Base-by-base conservation (phyloP, 441 rosid genomes). In the Isatis lusitanica region DNA sequence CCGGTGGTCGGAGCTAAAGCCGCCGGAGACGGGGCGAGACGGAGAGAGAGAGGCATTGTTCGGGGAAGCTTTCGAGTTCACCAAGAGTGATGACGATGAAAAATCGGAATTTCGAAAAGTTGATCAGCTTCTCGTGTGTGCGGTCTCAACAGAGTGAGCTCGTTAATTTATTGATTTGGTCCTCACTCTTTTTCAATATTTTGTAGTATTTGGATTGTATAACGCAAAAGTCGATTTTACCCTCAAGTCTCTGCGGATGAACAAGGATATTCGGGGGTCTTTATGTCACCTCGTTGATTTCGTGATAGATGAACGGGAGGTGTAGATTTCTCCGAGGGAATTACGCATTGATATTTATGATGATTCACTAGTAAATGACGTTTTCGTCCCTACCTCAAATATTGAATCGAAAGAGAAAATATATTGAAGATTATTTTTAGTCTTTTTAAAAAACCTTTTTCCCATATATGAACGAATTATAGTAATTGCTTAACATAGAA, bases 41-140 rank as follows among this genome's bases (percentile, higher is more conserved):
- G 80, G 39, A 77, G 69, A 26, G 80, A 77, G 15, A 77, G 76
- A 77, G 76, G 77, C 80, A 77, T 71, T 60, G 39, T 61, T 10
- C 6, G 5, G 9, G 16, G 47, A 42, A 24, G 5, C 7, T 24
- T 51, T 24, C 11, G 71, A 38, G 31, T 15, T 60, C 1, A 38
- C 0, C 6, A n/a, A 63, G 58, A 53, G 30, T 16, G 46, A 64
- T 24, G 52, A 69, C 55, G 57, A 36, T 26, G 52, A 47, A 38
- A 39, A 2, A 26, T 26, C 18, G 58, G 48, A 52, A 28, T 74
- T 59, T 52, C 9, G 24, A 17, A 33, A 18, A 15, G 40, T 74
- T 44, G 68, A 74, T 39, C 46, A 74, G 66, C 46, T 35, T 28
- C 5, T 17, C 53, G 70, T 13, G 56, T 62, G 53, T 58, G 72